Percentiles rank a stretch among this genome's conserved stretches.
Evolutionary conservation across 345 rosid genomes (phyloP).

Genomic region (Sisymbrium altissimum): DNA sequence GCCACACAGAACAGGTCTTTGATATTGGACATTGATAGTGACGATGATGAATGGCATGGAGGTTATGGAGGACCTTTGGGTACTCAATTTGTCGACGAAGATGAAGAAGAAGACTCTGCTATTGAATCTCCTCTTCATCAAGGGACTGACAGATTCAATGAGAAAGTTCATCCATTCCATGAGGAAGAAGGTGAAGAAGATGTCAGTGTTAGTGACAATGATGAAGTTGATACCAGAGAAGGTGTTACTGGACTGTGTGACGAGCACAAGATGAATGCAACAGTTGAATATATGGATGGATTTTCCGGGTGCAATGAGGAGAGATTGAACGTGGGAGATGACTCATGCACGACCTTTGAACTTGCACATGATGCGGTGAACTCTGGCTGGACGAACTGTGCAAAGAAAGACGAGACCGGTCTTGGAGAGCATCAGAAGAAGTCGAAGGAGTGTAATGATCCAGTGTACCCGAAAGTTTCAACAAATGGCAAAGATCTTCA

Average conservation of each 20-base stretch:
- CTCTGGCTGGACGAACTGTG: background rate
- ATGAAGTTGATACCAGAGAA: constrained; percentile 31
- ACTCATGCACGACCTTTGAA: constrained; percentile 49
- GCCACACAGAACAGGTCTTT: constrained; percentile 62
- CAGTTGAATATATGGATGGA: constrained; percentile 11
- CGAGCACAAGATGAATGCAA: constrained; percentile 16
- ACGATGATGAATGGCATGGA: constrained; percentile 76
- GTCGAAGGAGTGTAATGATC: constrained; percentile 37
- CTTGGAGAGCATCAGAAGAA: constrained; percentile 21
- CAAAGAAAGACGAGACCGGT: constrained; percentile 22
- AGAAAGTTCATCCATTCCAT: constrained; percentile 16
- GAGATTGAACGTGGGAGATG: constrained; percentile 36
- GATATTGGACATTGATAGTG: constrained; percentile 58
- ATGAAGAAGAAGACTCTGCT: constrained; percentile 52
- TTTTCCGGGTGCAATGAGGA: constrained; percentile 21
- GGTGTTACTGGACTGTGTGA: constrained; percentile 26
- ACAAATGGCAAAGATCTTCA: constrained; percentile 44
- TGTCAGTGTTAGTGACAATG: constrained; percentile 14
- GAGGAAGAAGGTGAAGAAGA: constrained; percentile 29
- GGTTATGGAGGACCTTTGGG: constrained; percentile 19
- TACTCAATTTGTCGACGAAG: constrained; percentile 39
- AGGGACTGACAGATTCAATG: background rate
- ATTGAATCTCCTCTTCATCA: constrained; percentile 43
- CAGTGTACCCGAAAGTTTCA: constrained; percentile 34
- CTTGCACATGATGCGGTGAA: constrained; percentile 32